phyloP scores from a whole-genome alignment of 306 rosid genomes.

The Begonia peltatifolia region DNA sequence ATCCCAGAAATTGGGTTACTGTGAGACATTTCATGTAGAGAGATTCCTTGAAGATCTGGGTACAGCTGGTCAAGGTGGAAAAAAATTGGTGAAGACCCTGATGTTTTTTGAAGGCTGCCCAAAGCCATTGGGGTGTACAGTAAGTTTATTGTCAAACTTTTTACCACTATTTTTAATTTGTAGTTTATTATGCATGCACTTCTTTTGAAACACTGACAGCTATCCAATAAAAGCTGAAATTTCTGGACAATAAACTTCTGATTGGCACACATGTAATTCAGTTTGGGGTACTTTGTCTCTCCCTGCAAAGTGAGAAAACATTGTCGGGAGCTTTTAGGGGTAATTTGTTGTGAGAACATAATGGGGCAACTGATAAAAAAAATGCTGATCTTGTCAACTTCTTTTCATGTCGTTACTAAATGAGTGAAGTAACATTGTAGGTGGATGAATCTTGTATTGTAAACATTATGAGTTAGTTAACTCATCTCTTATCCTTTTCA shows the following conservation, averaged over 20 bases:
- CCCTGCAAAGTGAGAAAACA: not conserved
- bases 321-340: not conserved
- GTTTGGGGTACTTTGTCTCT: not conserved
- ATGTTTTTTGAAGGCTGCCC: constrained; percentile 99
- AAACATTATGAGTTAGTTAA: constrained; percentile 5
- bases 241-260: not conserved
- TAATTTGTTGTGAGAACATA: not conserved
- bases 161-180: not conserved
- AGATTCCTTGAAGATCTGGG: constrained; percentile 61
- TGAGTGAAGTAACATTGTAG: not conserved
- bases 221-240: no score
- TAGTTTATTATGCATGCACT: not conserved
- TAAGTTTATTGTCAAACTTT: constrained; percentile 22
- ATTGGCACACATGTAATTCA: not conserved
- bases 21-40: constrained; percentile 73
- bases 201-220: no score
- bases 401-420: not conserved
- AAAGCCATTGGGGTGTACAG: constrained; percentile 91
- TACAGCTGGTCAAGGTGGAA: constrained; percentile 48
- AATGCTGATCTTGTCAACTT: not conserved
- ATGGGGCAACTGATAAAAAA: not conserved
- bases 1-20: constrained; percentile 71
- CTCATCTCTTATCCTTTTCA: constrained; percentile 21
- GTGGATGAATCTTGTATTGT: not conserved
- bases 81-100: constrained; percentile 65